These are phyloP conservation scores for Naegleria fowleri DNA, from an alignment of 208 protist genomes.

Conservation along the genomic window DNA sequence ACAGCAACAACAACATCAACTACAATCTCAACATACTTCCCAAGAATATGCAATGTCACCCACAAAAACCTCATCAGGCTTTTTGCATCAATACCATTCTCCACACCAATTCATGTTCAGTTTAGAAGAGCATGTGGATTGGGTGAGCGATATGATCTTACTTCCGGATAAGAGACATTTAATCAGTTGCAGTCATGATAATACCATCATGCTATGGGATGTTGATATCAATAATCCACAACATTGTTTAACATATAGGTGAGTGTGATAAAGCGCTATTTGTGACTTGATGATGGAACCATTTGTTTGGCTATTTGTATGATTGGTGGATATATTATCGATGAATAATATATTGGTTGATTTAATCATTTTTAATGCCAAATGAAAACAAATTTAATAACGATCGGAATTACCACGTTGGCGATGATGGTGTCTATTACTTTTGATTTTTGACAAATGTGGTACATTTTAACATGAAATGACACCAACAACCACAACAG, in stretches of 20 bases:
- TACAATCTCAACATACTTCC: too few relatives aligned
- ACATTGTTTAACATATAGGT: neutral
- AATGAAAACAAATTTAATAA: too few relatives aligned
- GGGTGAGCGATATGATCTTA: conserved; percentile 9
- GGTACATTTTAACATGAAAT: too few relatives aligned
- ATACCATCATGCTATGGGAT: conserved; percentile 14
- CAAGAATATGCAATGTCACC: neutral
- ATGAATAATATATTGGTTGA: too few relatives aligned
- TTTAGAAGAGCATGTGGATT: conserved; percentile 18
- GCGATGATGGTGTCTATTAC: too few relatives aligned
- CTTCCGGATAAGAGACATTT: neutral
- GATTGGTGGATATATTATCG: too few relatives aligned
- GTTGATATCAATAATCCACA: neutral
- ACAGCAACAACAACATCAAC: neutral
- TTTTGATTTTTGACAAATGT: too few relatives aligned
- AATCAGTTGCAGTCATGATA: conserved; percentile 7
- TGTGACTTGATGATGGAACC: too few relatives aligned
- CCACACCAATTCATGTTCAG: neutral
- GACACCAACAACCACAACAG: too few relatives aligned
- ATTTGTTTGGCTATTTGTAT: too few relatives aligned
- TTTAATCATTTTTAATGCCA: too few relatives aligned
- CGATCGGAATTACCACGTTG: too few relatives aligned
- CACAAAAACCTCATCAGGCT: neutral
- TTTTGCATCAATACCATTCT: neutral
- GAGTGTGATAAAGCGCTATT: neutral